Base-by-base conservation (phyloP, 148 eudicot genomes). In the Rhododendron kiyosumense region DNA sequence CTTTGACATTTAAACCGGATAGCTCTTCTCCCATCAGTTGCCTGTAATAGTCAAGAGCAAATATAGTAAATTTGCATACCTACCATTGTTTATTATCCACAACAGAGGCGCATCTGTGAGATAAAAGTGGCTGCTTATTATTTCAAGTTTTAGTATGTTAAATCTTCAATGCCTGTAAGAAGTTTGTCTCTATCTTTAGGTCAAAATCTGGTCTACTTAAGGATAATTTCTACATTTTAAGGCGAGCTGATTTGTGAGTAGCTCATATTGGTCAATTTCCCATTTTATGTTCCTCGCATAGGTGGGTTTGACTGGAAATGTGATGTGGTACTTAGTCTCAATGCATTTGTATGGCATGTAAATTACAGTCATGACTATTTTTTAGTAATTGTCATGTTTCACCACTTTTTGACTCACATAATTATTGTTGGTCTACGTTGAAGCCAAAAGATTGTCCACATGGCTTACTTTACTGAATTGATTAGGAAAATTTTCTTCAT, bases 21-120 rank as follows among this genome's bases (percentile, higher is more conserved):
- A 95, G 93, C 88, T 88, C 92, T 86, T 92, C 89, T 76, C 98
- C 96, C 98, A 95, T 91, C 78, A 95, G 86, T 88, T 93, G 91
- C 91, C 98, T 95, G 89, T 69, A 79, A 57, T 71, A 32, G 45
- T 75, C 63, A 46, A 79, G 73, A 41, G 45, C 24, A 34, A 26
- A 57, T 32, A 34, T 36, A 81, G 30, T 17, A 34, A 41, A 41
- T 41, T 41, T 41, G 45, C 45, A 41, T 41, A 41, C 45, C 45
- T 30, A n/a, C 6, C 26, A 67, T 28, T 30, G 49, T 30, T 81
- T 52, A 52, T 49, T 79, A n/a, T 79, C 38, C 12, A 0, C 22
- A 30, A 79, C 61, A 0, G 61, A 38, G 20, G n/a, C 22, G 30
- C 11, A 71, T 71, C 7, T 30, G 2, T 71, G 69, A 79, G 36